Evolutionary conservation across 768 basidiomycete genomes (phyloP).

Genomic region (Auriculariales sp.): DNA sequence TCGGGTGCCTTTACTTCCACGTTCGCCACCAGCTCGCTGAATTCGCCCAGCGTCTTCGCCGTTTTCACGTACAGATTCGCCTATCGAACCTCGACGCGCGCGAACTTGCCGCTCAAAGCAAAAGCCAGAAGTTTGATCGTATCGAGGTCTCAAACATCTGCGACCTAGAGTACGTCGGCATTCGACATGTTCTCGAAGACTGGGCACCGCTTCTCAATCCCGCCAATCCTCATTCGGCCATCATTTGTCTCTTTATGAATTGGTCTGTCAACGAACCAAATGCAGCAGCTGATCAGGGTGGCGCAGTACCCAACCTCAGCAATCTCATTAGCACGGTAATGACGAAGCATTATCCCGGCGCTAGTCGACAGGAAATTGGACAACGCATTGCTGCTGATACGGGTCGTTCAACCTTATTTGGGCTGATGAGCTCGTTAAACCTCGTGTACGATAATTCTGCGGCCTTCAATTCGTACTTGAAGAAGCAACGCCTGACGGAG

Average conservation of each 20-base stretch:
- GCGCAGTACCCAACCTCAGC: not conserved
- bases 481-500: slow-evolving; percentile 13
- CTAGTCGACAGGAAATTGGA: not conserved
- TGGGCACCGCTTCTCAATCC: slow-evolving; percentile 26
- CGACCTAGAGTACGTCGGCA: slow-evolving; percentile 27
- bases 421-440: not conserved
- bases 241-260: slow-evolving; percentile 35
- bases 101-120: slow-evolving; percentile 24
- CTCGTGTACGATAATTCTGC: slow-evolving; percentile 23
- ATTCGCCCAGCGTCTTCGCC: slow-evolving; percentile 22
- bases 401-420: not conserved
- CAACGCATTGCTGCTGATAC: not conserved
- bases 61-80: slow-evolving; percentile 19
- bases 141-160: slow-evolving; percentile 35
- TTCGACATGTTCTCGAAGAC: slow-evolving; percentile 15
- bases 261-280: slow-evolving; percentile 17
- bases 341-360: not conserved
- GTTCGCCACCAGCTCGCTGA: slow-evolving; percentile 23
- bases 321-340: not conserved
- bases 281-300: slow-evolving; percentile 1
- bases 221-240: slow-evolving; percentile 15
- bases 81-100: slow-evolving; percentile 24
- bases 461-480: slow-evolving; percentile 22
- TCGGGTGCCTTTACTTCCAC: slow-evolving; percentile 36
- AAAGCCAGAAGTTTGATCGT: slow-evolving; percentile 24